Conservation (phyloP, 306 rosid species). For the Biancaea sappan region DNA sequence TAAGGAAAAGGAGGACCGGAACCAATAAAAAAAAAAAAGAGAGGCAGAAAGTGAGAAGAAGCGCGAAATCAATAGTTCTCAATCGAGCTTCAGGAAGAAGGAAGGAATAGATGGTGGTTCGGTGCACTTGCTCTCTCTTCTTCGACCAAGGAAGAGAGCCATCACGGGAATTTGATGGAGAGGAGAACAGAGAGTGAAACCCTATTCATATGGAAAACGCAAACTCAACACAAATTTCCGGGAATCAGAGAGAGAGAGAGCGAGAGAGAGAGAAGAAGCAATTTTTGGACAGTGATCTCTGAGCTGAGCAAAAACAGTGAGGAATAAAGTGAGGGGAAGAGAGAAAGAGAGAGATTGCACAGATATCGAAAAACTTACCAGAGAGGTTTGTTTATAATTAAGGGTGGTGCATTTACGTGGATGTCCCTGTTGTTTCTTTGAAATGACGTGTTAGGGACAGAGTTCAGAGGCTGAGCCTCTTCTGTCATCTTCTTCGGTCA, state of each 20-base stretch:
- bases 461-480: neutral
- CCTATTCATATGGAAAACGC: slow-evolving; percentile 38
- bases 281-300: slow-evolving; percentile 36
- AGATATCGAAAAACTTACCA: slow-evolving; percentile 57
- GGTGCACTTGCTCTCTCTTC: slow-evolving; percentile 22
- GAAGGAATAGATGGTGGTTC: slow-evolving; percentile 33
- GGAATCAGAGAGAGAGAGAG: neutral
- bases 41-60: neutral
- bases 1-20: neutral
- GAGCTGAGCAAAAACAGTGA: slow-evolving; percentile 47
- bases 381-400: slow-evolving; percentile 40
- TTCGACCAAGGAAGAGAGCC: slow-evolving; percentile 32
- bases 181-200: slow-evolving; percentile 31
- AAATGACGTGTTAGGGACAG: slow-evolving; percentile 52
- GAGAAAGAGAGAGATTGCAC: slow-evolving; percentile 31
- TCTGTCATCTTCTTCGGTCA: neutral
- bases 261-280: neutral
- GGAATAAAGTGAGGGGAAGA: slow-evolving; percentile 31
- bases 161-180: neutral
- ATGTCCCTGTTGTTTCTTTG: slow-evolving; percentile 66
- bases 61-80: slow-evolving; percentile 7
- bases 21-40: neutral
- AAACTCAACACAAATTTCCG: neutral
- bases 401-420: slow-evolving; percentile 65
- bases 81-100: slow-evolving; percentile 49